A percentile compares a stretch with the other conserved stretches of the same genome.
Conservation (phyloP, 192 early-diverging fungal genomes). For the Podila epicladia region DNA sequence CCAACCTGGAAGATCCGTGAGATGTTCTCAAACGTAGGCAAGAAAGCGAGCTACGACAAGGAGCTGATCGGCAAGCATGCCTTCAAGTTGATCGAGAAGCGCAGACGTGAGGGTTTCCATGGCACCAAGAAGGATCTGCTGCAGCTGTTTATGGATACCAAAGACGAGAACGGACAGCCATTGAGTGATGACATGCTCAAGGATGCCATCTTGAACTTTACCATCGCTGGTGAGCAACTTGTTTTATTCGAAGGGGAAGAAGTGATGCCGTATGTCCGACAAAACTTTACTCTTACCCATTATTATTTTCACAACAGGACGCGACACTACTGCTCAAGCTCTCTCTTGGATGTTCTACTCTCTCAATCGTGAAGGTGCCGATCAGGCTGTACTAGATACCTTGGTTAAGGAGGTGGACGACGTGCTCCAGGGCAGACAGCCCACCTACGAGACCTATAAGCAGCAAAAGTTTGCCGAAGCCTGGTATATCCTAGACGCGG, state of each 20-base stretch:
- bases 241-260: neutral
- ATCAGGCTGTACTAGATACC: constrained; percentile 21
- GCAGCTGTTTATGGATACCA: constrained; percentile 54
- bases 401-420: constrained; percentile 47
- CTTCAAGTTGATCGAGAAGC: constrained; percentile 30
- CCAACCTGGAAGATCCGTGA: constrained; percentile 42
- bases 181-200: constrained; percentile 52
- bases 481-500: constrained; percentile 13
- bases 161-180: constrained; percentile 48
- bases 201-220: constrained; percentile 58
- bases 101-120: constrained; percentile 7
- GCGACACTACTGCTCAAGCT: constrained; percentile 64
- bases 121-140: constrained; percentile 48
- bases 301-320: constrained; percentile 22
- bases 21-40: constrained; percentile 5
- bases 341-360: constrained; percentile 62
- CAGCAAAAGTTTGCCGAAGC: constrained; percentile 31
- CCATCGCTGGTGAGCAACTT: constrained; percentile 27
- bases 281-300: constrained; percentile 49
- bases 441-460: constrained; percentile 25
- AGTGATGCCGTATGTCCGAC: constrained; percentile 15
- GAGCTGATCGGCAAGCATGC: constrained; percentile 28
- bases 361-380: constrained; percentile 33
- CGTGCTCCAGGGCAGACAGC: neutral
- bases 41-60: constrained; percentile 14